These are phyloP conservation scores for Backusella luteola DNA, from an alignment of 192 early-diverging fungal species.

Conservation along the genomic window DNA sequence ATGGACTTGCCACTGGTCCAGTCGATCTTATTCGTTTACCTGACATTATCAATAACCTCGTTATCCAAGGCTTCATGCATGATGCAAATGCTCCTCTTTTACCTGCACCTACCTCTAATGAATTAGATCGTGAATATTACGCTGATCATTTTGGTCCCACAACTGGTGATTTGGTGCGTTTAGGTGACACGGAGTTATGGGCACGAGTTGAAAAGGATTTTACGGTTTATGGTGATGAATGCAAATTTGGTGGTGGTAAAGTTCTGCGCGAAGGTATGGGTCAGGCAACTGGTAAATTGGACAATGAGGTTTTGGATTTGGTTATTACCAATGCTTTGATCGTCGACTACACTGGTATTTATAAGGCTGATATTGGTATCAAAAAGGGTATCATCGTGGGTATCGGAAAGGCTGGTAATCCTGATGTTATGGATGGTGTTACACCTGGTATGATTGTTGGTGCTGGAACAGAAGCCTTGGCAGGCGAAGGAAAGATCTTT, in stretches of 20 bases:
- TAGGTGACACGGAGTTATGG: slow-evolving; percentile 85
- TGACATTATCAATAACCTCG: slow-evolving; percentile 52
- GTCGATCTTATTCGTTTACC: slow-evolving; percentile 53
- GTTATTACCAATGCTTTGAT: slow-evolving; percentile 95
- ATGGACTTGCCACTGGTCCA: slow-evolving; percentile 72
- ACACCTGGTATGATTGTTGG: slow-evolving; percentile 89
- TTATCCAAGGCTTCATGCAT: slow-evolving; percentile 61
- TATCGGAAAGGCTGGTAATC: slow-evolving; percentile 97
- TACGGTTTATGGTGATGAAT: slow-evolving; percentile 93
- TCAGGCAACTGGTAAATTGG: slow-evolving; percentile 62
- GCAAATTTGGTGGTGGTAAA: slow-evolving; percentile 95
- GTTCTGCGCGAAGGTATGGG: slow-evolving; percentile 97
- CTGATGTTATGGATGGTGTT: slow-evolving; percentile 94
- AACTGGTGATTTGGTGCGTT: slow-evolving; percentile 80
- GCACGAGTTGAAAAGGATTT: slow-evolving; percentile 87
- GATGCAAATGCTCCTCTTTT: slow-evolving; percentile 51
- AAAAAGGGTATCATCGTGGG: slow-evolving; percentile 82
- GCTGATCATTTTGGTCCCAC: slow-evolving; percentile 93
- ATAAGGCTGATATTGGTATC: slow-evolving; percentile 98
- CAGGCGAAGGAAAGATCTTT: slow-evolving; percentile 88
- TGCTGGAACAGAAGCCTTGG: slow-evolving; percentile 86
- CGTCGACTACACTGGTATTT: slow-evolving; percentile 91
- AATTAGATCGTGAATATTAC: slow-evolving; percentile 80
- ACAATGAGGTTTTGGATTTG: slow-evolving; percentile 80
- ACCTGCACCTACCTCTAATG: slow-evolving; percentile 43